These are phyloP conservation scores for Salix exigua DNA, from an alignment of 345 rosid genomes.

Conservation along the genomic window DNA sequence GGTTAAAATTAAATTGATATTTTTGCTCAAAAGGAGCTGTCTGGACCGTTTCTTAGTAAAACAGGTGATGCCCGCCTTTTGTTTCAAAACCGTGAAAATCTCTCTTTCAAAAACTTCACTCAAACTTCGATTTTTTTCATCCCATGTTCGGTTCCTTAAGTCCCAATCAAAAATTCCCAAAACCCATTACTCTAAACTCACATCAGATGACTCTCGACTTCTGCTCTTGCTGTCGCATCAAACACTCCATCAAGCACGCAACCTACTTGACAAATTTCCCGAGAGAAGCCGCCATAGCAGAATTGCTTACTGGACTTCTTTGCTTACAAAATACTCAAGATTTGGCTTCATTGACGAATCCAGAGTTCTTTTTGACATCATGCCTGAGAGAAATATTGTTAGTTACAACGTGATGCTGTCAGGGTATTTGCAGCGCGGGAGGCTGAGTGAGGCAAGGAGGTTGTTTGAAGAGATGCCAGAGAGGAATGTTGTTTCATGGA, in stretches of 20 bases:
- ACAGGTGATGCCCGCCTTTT: slow-evolving; percentile 35
- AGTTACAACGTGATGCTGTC: slow-evolving; percentile 62
- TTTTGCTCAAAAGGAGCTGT: too few relatives aligned
- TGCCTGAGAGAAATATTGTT: slow-evolving; percentile 50
- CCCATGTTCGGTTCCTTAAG: slow-evolving; percentile 11
- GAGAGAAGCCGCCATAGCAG: slow-evolving; percentile 32
- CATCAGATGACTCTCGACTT: slow-evolving; percentile 34
- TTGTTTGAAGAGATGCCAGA: slow-evolving; percentile 52
- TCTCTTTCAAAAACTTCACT: slow-evolving; percentile 11
- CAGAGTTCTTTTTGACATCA: slow-evolving; percentile 41
- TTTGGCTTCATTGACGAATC: slow-evolving; percentile 54
- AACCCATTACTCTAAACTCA: slow-evolving; percentile 17
- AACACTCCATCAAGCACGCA: slow-evolving; percentile 39
- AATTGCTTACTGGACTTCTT: slow-evolving; percentile 49
- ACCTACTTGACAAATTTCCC: slow-evolving; percentile 50
- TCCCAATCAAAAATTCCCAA: slow-evolving; percentile 13
- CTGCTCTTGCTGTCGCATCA: slow-evolving; percentile 30
- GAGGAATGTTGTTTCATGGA: slow-evolving; percentile 64
- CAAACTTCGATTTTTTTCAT: background rate
- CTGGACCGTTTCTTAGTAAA: background rate
- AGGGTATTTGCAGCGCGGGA: slow-evolving; percentile 40
- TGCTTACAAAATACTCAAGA: slow-evolving; percentile 42
- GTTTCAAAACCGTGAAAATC: slow-evolving; percentile 12
- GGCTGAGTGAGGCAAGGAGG: slow-evolving; percentile 37
- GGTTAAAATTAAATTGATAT: too few relatives aligned